Evolutionary conservation across 495 filamentous ascomycete genomes (phyloP).

Genomic region (Niebla homalea): DNA sequence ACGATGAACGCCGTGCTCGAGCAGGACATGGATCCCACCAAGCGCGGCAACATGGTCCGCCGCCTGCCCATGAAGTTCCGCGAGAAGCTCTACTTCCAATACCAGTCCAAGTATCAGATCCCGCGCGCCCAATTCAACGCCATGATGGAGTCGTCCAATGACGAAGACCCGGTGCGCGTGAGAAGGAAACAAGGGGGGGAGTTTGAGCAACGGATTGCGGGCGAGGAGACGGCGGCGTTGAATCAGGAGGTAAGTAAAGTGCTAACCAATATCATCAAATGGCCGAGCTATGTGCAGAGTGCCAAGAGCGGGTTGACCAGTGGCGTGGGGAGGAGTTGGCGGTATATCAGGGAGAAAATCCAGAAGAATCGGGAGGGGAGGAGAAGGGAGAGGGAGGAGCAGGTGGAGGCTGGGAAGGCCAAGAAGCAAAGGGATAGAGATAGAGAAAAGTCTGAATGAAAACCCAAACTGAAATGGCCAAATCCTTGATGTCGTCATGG

Average conservation of each 20-base stretch:
- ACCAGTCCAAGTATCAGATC: slow-evolving; percentile 78
- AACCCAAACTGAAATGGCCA: too few species aligned
- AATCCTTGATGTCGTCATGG: too few species aligned
- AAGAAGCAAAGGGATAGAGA: too few species aligned
- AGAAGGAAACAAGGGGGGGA: slow-evolving; percentile 62
- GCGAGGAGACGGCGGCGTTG: slow-evolving; percentile 49
- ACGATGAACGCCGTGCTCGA: slow-evolving; percentile 45
- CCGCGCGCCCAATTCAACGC: slow-evolving; percentile 69
- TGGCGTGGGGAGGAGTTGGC: slow-evolving; percentile 51
- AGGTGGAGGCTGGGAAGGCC: not conserved
- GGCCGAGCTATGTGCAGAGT: slow-evolving; percentile 78
- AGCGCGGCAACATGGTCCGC: slow-evolving; percentile 89
- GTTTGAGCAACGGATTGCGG: slow-evolving; percentile 75
- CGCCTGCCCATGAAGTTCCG: slow-evolving; percentile 81
- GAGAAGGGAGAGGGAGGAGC: slow-evolving; percentile 14
- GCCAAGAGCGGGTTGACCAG: slow-evolving; percentile 69
- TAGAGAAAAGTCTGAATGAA: too few species aligned
- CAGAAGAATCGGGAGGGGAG: slow-evolving; percentile 45
- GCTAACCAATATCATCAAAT: slow-evolving; percentile 75
- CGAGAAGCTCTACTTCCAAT: slow-evolving; percentile 81
- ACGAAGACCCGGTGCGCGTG: slow-evolving; percentile 54
- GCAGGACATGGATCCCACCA: slow-evolving; percentile 86
- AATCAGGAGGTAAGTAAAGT: slow-evolving; percentile 51
- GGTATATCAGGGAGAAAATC: slow-evolving; percentile 75
- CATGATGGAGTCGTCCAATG: slow-evolving; percentile 62